Base-by-base conservation (phyloP, 2,329 filamentous ascomycete genomes). In the Blumeriella jaapii region DNA sequence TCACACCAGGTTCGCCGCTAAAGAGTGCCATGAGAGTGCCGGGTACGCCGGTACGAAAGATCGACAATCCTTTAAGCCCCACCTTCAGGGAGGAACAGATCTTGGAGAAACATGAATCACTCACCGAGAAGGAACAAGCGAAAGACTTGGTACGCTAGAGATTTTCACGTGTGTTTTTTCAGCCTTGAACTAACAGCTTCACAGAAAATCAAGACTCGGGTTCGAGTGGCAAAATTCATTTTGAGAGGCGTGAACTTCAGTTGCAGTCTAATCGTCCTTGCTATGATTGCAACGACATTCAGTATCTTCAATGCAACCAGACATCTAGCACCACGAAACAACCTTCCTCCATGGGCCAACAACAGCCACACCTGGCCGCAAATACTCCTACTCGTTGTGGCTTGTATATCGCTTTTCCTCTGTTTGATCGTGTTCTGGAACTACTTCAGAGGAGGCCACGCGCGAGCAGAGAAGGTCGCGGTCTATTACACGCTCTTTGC, bases 401-500 rank as follows among this genome's bases (percentile, higher is more conserved):
- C 91, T 17, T 82, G 77, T 50, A 61, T 95, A 38, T 95, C 89
- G 5, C 72, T 98, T 7, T 51, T 74, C 38, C 74, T 89, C 49
- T 93, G 82, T 48, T 59, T 96, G 30, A 53, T 78, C 38, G 79
- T 98, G 47, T 83, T 98, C 54, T 69, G 77, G 52, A 82, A 77
- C 11, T 96, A 96, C 65, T 93, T 76, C 65, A 78, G 79, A 56
- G 85, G 87, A 36, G 91, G 91, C 2, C 89, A 96, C 61, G 67
- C 68, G 50, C 74, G 85, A 48, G 91, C 91, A 9, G 86, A 95
- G 61, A 95, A 95, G 61, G 81, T 91, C 15, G 82, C 82, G 33
- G 78, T 93, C 31, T 98, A 96, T 67, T 96, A 96, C 64, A 93
- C 86, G 28, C 73, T 91, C 51, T 94, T 98, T 58, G 82, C 87